These are phyloP conservation scores for Endocladia muricata DNA, from an alignment of 31 red algal genomes.

Conservation along the genomic window DNA sequence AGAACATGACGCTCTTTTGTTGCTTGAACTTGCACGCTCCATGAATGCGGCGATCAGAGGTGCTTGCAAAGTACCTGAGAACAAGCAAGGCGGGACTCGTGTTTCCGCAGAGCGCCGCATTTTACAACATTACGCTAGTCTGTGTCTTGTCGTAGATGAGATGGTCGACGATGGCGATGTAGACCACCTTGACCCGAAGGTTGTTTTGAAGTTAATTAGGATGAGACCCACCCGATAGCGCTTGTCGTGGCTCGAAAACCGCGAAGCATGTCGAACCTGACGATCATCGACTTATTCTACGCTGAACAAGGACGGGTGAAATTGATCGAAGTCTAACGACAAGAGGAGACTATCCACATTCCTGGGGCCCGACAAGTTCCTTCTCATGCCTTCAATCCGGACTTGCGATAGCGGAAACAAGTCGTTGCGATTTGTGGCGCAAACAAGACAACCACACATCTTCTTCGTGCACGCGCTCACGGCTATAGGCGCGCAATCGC, in stretches of 20 bases:
- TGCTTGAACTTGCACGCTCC: slow-evolving; percentile 62
- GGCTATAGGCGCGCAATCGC: slow-evolving; percentile 43
- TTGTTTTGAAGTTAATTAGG: slow-evolving; percentile 53
- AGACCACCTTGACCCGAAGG: slow-evolving; percentile 69
- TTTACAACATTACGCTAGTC: slow-evolving; percentile 56
- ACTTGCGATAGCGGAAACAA: slow-evolving; percentile 25
- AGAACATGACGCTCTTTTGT: slow-evolving; percentile 73
- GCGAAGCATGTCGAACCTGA: neutral
- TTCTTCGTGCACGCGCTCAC: slow-evolving; percentile 52
- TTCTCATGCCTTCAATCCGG: slow-evolving; percentile 24
- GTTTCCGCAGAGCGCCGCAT: slow-evolving; percentile 71
- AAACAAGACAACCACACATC: slow-evolving; percentile 53
- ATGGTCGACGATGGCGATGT: slow-evolving; percentile 82
- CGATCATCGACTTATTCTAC: neutral
- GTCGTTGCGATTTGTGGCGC: slow-evolving; percentile 12
- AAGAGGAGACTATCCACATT: neutral
- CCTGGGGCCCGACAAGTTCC: neutral
- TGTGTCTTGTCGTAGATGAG: slow-evolving; percentile 84
- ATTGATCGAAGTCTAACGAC: neutral
- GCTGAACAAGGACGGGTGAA: neutral
- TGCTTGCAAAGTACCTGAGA: slow-evolving; percentile 54
- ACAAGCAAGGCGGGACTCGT: slow-evolving; percentile 25
- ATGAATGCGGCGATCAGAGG: slow-evolving; percentile 38
- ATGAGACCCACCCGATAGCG: slow-evolving; percentile 71
- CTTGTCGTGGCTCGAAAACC: neutral